Base-by-base conservation (phyloP, 2,329 filamentous ascomycete species). In the Nigrospora oryzae region DNA sequence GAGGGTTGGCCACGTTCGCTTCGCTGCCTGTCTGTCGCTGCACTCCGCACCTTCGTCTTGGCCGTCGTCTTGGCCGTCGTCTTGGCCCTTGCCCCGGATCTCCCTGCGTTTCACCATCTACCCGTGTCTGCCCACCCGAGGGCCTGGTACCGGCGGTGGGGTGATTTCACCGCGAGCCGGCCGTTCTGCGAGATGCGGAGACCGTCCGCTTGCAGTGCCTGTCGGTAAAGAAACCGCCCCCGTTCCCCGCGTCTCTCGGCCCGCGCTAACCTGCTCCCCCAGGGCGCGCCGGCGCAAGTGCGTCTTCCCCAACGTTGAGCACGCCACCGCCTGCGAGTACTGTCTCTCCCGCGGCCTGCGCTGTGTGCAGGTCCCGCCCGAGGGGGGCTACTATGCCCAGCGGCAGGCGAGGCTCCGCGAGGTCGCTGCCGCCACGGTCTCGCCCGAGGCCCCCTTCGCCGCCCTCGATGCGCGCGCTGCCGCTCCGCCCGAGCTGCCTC, bases 251-350 rank as follows among this genome's bases (percentile, higher is more conserved):
- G 35, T 36, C 17, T 36, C 17, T 16, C 15, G 32, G 16, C 19
- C 42, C 14, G 31, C 32, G 39, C 39, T 41, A 41, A 41, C 39
- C 16, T 23, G 19, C 3, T 28, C 15, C 16, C 16, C 31, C 16
- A 47, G 45, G 32, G 45, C 45, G 28, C 45, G 45, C 4, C 45
- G 45, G 17, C 40, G 45, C 10, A 40, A 38, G 38, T 47, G 45
- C n/a, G 44, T 28, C 15, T 47, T 38, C 37, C 32, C 41, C 8
- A 28, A 19, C 34, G 39, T 32, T 12, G 28, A 12, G 2, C 12
- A 30, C 15, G 33, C 38, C 16, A 36, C 34, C 7, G 32, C 38
- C 12, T 46, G 45, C 45, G 45, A 46, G 41, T 46, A 46, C 38
- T 47, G 45, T 35, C 33, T 38, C 4, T 47, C 45, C 11, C 40